phyloP scores from a whole-genome alignment of 805 yeast species.

The Nakazawaea molendinolei region DNA sequence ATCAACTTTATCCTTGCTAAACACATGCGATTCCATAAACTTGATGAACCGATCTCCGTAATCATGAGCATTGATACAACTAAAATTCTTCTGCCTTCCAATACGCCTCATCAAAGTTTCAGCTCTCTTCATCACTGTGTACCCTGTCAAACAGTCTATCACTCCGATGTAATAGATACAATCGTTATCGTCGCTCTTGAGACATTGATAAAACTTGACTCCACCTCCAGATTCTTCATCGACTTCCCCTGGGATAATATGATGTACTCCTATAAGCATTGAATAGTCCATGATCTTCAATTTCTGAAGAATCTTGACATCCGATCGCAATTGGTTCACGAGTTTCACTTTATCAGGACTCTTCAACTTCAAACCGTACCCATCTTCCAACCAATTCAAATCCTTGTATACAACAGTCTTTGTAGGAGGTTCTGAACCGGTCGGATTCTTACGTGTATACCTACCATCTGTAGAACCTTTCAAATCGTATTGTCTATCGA shows the following conservation, averaged over 20 bases:
- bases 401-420: conserved; percentile 65
- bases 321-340: conserved; percentile 64
- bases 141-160: conserved; percentile 86
- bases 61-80: conserved; percentile 84
- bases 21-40: conserved; percentile 45
- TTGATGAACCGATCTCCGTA: conserved; percentile 81
- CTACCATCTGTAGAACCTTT: conserved; percentile 92
- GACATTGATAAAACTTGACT: conserved; percentile 42
- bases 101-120: conserved; percentile 85
- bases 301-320: conserved; percentile 63
- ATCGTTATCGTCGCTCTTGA: conserved; percentile 73
- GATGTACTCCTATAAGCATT: conserved; percentile 75
- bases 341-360: conserved; percentile 57
- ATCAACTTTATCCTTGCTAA: conserved; percentile 62
- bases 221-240: conserved; percentile 19
- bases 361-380: conserved; percentile 66
- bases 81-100: conserved; percentile 56
- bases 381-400: conserved; percentile 73
- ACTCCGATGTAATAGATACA: conserved; percentile 81
- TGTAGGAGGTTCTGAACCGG: conserved; percentile 21
- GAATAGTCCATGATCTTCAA: conserved; percentile 96
- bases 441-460: conserved; percentile 37
- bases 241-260: conserved; percentile 1
- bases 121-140: conserved; percentile 62
- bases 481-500: conserved; percentile 80